Base-by-base conservation (phyloP, 2,329 filamentous ascomycete species). In the Phoma sp. region DNA sequence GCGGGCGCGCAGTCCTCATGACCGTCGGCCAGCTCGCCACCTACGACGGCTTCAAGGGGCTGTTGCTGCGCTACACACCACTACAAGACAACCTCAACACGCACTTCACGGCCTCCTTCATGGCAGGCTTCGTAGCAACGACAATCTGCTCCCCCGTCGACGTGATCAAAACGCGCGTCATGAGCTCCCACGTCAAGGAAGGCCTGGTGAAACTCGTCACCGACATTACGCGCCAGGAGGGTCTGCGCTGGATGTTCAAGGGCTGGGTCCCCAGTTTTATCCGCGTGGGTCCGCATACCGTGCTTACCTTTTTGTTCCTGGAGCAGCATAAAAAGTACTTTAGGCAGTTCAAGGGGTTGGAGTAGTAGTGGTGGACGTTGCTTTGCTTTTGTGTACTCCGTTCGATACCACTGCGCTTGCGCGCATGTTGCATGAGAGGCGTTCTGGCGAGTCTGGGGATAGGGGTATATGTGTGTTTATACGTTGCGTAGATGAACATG, bases 121-220 rank as follows among this genome's bases (percentile, higher is more conserved):
- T 93, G 56, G 91, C 91, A 1, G 91, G 91, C 9, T 87, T 96
- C 57, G 88, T 92, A 6, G 92, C 92, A 4, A 94, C 92, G 1
- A 95, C 91, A 0, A 84, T 94, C 12, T 95, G 90, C 63, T 92
- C 87, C 53, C 92, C 92, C 0, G 88, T 96, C 45, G 92, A 96
- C 74, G 92, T 96, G 27, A 88, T 96, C 77, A 96, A 96, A 82
- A 96, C 92, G 9, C 82, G 90, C 22, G 85, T 96, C 68, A 96
- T 96, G 92, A 89, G 87, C 58, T 84, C 87, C 1, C 78, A 79
- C 12, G 70, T 84, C 60, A 76, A 75, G 32, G 76, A 84, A 61
- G 80, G 83, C 24, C 76, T 95, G 27, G 61, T 84, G 3, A 79
- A 78, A 51, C 74, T 92, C 21, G 76, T 96, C 49, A 77, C 79